phyloP scores from a whole-genome alignment of 768 basidiomycete species.

The Sarcomyxa edulis region DNA sequence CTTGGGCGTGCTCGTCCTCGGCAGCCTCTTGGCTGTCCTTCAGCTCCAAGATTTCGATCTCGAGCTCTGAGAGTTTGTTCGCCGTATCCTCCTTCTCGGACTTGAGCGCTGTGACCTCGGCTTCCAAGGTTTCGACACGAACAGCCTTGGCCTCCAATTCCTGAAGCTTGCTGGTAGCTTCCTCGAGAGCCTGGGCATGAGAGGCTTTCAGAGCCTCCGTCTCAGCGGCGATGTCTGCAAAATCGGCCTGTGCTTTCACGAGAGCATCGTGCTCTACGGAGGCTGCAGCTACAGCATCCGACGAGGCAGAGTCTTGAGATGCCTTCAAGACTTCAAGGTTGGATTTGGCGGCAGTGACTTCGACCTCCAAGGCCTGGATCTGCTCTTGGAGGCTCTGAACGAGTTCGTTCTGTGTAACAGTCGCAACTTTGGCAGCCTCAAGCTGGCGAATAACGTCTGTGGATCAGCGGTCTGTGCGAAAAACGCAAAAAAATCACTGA shows the following conservation, averaged over 20 bases:
- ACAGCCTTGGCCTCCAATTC: conserved; percentile 43
- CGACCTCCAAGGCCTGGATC: conserved; percentile 43
- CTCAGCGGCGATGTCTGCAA: conserved; percentile 52
- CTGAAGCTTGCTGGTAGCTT: conserved; percentile 36
- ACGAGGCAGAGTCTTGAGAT: conserved; percentile 36
- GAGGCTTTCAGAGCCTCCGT: conserved; percentile 41
- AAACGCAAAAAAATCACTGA: conserved; percentile 21
- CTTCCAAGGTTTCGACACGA: conserved; percentile 35
- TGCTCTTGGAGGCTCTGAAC: conserved; percentile 46
- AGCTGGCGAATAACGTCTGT: conserved; percentile 40
- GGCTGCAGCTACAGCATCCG: conserved; percentile 44
- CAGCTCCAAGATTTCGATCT: conserved; percentile 75
- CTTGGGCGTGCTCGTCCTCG: conserved; percentile 51
- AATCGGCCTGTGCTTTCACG: conserved; percentile 55
- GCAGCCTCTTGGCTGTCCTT: conserved; percentile 63
- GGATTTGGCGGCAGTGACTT: conserved; percentile 44
- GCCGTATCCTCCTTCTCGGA: conserved; percentile 67
- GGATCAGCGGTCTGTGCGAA: too few species aligned
- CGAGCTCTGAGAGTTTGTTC: conserved; percentile 71
- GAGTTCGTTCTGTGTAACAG: conserved; percentile 35
- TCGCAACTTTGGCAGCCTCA: conserved; percentile 36
- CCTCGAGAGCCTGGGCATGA: conserved; percentile 45
- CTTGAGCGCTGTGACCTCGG: conserved; percentile 49
- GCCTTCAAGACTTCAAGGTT: conserved; percentile 46
- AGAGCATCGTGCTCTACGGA: conserved; percentile 60